Conservation (phyloP, 2,329 filamentous ascomycete genomes). For the Neonectria ditissima region DNA sequence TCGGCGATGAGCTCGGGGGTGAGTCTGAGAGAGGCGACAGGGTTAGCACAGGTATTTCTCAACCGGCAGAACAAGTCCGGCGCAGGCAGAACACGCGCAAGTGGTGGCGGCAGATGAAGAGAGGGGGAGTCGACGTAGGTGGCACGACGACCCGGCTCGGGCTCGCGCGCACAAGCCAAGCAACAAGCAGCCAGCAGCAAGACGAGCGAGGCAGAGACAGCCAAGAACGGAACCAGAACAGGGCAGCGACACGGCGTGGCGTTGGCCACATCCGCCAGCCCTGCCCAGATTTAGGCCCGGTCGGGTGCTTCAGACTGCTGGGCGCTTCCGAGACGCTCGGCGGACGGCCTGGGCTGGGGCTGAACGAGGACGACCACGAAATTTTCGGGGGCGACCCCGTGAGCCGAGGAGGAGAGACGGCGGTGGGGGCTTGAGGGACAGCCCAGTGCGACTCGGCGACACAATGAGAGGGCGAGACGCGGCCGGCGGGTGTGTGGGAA, state of each 20-base stretch:
- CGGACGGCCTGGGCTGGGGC: constrained; percentile 24
- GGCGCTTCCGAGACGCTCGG: constrained; percentile 23
- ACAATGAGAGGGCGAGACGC: constrained; percentile 27
- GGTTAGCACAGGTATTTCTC: constrained; percentile 40
- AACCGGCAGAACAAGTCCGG: constrained; percentile 15
- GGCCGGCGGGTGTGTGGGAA: constrained; percentile 35
- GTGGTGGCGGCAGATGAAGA: constrained; percentile 20
- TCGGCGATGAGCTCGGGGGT: constrained; percentile 69
- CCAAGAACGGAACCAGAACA: not conserved
- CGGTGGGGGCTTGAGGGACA: constrained; percentile 31
- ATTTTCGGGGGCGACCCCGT: constrained; percentile 40
- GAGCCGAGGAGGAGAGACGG: constrained; percentile 35
- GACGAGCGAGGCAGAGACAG: constrained; percentile 10
- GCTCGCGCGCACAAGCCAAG: constrained; percentile 24
- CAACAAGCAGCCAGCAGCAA: constrained; percentile 11
- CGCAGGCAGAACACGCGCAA: constrained; percentile 14
- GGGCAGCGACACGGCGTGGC: not conserved
- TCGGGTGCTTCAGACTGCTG: constrained; percentile 7
- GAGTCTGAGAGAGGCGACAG: constrained; percentile 50
- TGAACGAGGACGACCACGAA: constrained; percentile 21
- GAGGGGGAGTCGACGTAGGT: constrained; percentile 29
- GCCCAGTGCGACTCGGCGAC: constrained; percentile 31
- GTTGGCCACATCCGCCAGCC: constrained; percentile 2
- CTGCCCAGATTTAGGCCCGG: constrained; percentile 8
- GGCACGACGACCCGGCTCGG: constrained; percentile 42